phyloP scores from a whole-genome alignment of 2,329 filamentous ascomycete species.

The Colletotrichum sp. region DNA sequence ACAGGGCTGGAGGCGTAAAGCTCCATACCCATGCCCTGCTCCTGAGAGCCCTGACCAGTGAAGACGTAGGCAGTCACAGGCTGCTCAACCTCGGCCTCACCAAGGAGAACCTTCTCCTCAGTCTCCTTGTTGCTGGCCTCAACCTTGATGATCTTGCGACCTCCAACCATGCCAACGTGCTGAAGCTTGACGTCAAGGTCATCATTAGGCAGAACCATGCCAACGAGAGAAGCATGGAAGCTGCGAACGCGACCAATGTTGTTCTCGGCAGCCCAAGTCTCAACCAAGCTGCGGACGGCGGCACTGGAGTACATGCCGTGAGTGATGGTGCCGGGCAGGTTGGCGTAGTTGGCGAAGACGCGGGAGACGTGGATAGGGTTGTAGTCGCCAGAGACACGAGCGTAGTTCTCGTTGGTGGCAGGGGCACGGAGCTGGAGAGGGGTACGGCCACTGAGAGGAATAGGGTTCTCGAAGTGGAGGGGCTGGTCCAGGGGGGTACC shows the following conservation, averaged over 20 bases:
- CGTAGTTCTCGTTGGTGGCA: conserved; percentile 96
- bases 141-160: conserved; percentile 99
- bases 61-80: conserved; percentile 97
- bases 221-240: conserved; percentile 96
- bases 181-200: conserved; percentile 93
- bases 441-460: conserved; percentile 91
- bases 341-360: conserved; percentile 95
- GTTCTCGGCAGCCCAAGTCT: conserved; percentile 99
- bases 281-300: conserved; percentile 91
- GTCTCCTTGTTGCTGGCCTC: conserved; percentile 95
- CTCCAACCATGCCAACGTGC: conserved; percentile 96
- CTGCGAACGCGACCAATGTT: conserved; percentile 96
- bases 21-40: conserved; percentile 99
- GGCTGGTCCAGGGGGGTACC: conserved; percentile 95
- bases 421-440: conserved; percentile 89
- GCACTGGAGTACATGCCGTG: conserved; percentile 99
- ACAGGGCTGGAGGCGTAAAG: conserved; percentile 92
- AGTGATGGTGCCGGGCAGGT: conserved; percentile 94
- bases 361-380: conserved; percentile 99
- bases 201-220: conserved; percentile 98
- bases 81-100: conserved; percentile 97
- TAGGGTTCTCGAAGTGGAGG: conserved; percentile 95
- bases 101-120: conserved; percentile 93
- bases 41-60: conserved; percentile 96
- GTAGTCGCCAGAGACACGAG: conserved; percentile 96